These are phyloP conservation scores for Metroxylon sagu DNA, from an alignment of 176 grass and related monocot species.

Conservation along the genomic window DNA sequence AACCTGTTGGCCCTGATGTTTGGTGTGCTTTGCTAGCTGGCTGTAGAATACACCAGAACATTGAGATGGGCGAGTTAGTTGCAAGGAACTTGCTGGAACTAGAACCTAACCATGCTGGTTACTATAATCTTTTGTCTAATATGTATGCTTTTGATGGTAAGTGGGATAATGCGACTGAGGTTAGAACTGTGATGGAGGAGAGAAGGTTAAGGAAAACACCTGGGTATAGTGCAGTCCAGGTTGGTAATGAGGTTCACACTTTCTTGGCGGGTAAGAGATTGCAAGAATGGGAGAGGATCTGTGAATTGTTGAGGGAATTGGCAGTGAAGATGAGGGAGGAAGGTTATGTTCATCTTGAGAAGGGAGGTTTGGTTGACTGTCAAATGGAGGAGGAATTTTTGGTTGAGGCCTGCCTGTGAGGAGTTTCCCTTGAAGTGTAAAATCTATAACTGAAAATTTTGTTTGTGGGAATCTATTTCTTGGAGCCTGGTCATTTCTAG, in stretches of 20 bases:
- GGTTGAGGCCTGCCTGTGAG: neutral
- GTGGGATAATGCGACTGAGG: slow-evolving; percentile 37
- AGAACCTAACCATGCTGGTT: slow-evolving; percentile 39
- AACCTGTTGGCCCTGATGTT: slow-evolving; percentile 26
- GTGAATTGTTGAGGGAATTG: slow-evolving; percentile 2
- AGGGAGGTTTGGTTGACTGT: neutral
- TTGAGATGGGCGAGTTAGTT: slow-evolving; percentile 29
- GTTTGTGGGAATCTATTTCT: too few species aligned
- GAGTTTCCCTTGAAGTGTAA: neutral
- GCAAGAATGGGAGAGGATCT: neutral
- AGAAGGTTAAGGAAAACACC: slow-evolving; percentile 34
- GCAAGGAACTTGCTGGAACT: slow-evolving; percentile 31
- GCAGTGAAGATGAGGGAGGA: slow-evolving; percentile 1
- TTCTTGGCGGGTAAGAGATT: slow-evolving; percentile 8
- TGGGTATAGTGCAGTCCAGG: slow-evolving; percentile 34
- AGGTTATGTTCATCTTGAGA: neutral
- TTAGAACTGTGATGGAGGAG: slow-evolving; percentile 18
- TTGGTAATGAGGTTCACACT: slow-evolving; percentile 9
- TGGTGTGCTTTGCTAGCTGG: slow-evolving; percentile 70
- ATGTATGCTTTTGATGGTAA: slow-evolving; percentile 59
- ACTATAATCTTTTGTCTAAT: slow-evolving; percentile 48
- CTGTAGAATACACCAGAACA: slow-evolving; percentile 33
- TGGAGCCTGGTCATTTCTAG: too few species aligned
- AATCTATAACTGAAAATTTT: too few species aligned
- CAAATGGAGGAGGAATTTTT: neutral